Conservation (phyloP, 2,329 filamentous ascomycete species). For the Alternaria metachromatica region DNA sequence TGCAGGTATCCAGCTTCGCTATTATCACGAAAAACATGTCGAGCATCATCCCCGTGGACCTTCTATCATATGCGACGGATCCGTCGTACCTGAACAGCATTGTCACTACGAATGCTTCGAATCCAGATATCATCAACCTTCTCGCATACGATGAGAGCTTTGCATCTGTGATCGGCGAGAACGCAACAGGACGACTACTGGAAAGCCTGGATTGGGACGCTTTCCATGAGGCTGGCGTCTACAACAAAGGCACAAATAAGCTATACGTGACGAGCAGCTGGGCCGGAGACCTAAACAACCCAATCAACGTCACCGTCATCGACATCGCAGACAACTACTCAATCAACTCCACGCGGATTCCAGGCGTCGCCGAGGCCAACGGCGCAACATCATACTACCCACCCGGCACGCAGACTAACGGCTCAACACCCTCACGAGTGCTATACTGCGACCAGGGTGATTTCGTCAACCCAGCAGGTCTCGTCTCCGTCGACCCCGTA, state of each 20-base stretch:
- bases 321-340: slow-evolving; percentile 50
- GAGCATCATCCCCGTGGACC: slow-evolving; percentile 40
- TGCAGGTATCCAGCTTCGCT: background rate
- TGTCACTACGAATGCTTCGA: slow-evolving; percentile 37
- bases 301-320: slow-evolving; percentile 46
- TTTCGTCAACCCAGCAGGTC: slow-evolving; percentile 50
- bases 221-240: slow-evolving; percentile 51
- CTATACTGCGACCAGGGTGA: slow-evolving; percentile 48
- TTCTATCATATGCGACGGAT: slow-evolving; percentile 41
- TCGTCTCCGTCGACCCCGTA: slow-evolving; percentile 54
- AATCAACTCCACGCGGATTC: slow-evolving; percentile 47
- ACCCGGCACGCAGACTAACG: slow-evolving; percentile 31
- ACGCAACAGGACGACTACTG: slow-evolving; percentile 42
- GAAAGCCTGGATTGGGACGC: slow-evolving; percentile 39
- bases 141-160: slow-evolving; percentile 47
- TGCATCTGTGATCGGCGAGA: slow-evolving; percentile 39
- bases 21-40: slow-evolving; percentile 39
- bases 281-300: slow-evolving; percentile 33
- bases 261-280: slow-evolving; percentile 54
- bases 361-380: slow-evolving; percentile 49
- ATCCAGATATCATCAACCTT: slow-evolving; percentile 45
- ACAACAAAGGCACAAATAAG: slow-evolving; percentile 45
- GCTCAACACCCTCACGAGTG: slow-evolving; percentile 32
- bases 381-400: slow-evolving; percentile 46
- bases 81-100: slow-evolving; percentile 38